A percentile compares a stretch with the other conserved stretches of the same genome.
Conservation (phyloP, 1,284 basidiomycete species). For the Apiotrichum gracile region DNA sequence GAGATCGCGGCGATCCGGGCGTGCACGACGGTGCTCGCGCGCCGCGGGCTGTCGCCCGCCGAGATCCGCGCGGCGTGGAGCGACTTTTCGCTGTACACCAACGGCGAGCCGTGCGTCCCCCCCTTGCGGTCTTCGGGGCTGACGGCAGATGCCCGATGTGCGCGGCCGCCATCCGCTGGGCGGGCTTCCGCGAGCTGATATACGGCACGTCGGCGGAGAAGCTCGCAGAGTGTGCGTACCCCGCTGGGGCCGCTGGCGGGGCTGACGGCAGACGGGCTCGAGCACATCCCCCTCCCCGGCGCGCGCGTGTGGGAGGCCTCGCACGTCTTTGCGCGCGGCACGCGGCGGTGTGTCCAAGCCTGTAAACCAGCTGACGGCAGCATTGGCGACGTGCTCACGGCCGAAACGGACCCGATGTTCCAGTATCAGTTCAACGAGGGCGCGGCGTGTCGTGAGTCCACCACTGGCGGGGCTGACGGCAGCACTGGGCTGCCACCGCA, state of each 20-base stretch:
- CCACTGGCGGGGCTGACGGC: too few species aligned
- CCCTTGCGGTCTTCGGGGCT: not conserved
- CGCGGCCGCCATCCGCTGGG: constrained; percentile 26
- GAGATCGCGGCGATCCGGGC: constrained; percentile 26
- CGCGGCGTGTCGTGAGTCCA: constrained; percentile 23
- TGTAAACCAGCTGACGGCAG: constrained; percentile 22
- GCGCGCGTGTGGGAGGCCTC: constrained; percentile 24
- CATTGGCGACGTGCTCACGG: constrained; percentile 26
- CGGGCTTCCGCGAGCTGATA: constrained; percentile 31
- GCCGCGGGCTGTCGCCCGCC: constrained; percentile 14
- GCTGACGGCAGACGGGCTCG: constrained; percentile 7
- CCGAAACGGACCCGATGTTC: constrained; percentile 29
- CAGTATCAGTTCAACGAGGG: constrained; percentile 27
- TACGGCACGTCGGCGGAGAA: constrained; percentile 24
- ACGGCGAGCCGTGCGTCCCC: constrained; percentile 26
- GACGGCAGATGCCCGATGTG: constrained; percentile 26
- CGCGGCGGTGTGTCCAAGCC: not conserved
- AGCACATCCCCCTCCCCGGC: constrained; percentile 27
- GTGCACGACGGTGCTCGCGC: constrained; percentile 22
- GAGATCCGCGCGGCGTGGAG: constrained; percentile 24
- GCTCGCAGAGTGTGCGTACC: constrained; percentile 27
- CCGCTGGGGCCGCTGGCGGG: too few species aligned
- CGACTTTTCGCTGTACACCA: constrained; percentile 28
- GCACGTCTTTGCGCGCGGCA: not conserved
- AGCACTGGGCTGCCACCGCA: not conserved